Conservation (phyloP, 1,284 basidiomycete genomes). For the Lentinula novae-zelandiae region DNA sequence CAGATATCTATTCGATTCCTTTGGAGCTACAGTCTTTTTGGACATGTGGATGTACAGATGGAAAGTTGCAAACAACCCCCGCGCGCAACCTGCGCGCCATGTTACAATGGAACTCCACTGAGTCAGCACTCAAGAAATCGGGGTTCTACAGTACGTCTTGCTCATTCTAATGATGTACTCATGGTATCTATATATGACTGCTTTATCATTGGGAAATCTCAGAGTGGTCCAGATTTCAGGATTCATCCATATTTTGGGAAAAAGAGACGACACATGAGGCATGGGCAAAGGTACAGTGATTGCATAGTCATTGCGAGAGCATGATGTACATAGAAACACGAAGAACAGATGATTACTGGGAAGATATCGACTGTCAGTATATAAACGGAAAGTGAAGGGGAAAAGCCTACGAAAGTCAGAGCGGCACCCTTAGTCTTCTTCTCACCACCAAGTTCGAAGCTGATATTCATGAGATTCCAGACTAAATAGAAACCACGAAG, state of each 20-base stretch:
- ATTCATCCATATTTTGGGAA: background rate
- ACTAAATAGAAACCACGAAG: background rate
- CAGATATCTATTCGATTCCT: conserved; percentile 34
- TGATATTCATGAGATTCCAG: conserved; percentile 25
- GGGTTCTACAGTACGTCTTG: no score
- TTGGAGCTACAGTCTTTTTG: conserved; percentile 24
- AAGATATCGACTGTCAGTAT: background rate
- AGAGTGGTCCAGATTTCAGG: background rate
- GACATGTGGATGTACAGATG: conserved; percentile 26
- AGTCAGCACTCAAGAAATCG: no score
- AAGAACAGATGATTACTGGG: background rate
- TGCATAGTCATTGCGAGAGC: background rate
- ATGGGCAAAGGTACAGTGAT: conserved; percentile 3
- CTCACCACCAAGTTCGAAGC: conserved; percentile 99
- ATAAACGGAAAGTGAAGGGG: background rate
- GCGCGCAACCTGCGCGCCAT: background rate
- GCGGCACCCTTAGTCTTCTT: conserved; percentile 99
- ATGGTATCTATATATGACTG: no score
- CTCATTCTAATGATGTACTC: no score
- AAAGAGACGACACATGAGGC: background rate
- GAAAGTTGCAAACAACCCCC: background rate
- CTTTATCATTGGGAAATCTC: no score
- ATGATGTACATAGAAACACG: background rate
- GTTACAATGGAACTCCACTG: background rate
- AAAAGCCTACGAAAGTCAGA: conserved; percentile 77